These are phyloP conservation scores for Ceratocystis alfenasii DNA, from an alignment of 2,329 filamentous ascomycete genomes.

Conservation along the genomic window DNA sequence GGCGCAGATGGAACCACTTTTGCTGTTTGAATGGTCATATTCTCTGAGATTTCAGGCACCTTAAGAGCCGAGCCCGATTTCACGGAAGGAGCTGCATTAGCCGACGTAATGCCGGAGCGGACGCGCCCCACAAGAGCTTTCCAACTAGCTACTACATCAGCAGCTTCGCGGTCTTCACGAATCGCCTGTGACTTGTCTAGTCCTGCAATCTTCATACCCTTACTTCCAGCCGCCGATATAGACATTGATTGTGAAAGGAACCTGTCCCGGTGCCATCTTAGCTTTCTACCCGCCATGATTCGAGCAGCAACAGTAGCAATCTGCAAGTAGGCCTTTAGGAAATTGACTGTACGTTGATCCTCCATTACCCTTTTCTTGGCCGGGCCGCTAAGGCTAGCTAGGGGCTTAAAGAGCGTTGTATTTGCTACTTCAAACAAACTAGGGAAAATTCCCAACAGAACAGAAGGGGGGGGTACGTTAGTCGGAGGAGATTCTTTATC, in stretches of 20 bases:
- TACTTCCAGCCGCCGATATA: slow-evolving; percentile 63
- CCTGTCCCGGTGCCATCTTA: slow-evolving; percentile 83
- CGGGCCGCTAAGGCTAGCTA: slow-evolving; percentile 45
- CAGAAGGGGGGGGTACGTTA: slow-evolving; percentile 78
- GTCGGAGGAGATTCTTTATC: slow-evolving; percentile 49
- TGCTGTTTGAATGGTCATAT: slow-evolving; percentile 54
- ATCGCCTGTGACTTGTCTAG: slow-evolving; percentile 72
- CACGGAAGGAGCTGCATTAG: slow-evolving; percentile 44
- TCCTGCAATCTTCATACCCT: slow-evolving; percentile 83
- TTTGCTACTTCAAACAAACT: slow-evolving; percentile 56
- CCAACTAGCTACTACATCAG: slow-evolving; percentile 66
- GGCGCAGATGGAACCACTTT: slow-evolving; percentile 63
- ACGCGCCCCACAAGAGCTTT: slow-evolving; percentile 62
- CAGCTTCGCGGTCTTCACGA: slow-evolving; percentile 73
- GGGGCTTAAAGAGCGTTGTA: slow-evolving; percentile 51
- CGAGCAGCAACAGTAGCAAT: slow-evolving; percentile 59
- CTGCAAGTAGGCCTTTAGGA: slow-evolving; percentile 52
- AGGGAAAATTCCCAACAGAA: slow-evolving; percentile 67
- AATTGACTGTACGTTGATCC: slow-evolving; percentile 48
- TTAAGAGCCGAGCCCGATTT: slow-evolving; percentile 32
- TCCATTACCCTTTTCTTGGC: slow-evolving; percentile 53
- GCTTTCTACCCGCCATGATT: slow-evolving; percentile 70
- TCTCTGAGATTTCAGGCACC: slow-evolving; percentile 60
- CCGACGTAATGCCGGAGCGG: slow-evolving; percentile 57
- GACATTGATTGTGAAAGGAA: slow-evolving; percentile 78